A percentile compares a stretch with the other conserved stretches of the same genome.
Evolutionary conservation across 495 filamentous ascomycete species (phyloP).

Genomic region (Thozetella sp.): DNA sequence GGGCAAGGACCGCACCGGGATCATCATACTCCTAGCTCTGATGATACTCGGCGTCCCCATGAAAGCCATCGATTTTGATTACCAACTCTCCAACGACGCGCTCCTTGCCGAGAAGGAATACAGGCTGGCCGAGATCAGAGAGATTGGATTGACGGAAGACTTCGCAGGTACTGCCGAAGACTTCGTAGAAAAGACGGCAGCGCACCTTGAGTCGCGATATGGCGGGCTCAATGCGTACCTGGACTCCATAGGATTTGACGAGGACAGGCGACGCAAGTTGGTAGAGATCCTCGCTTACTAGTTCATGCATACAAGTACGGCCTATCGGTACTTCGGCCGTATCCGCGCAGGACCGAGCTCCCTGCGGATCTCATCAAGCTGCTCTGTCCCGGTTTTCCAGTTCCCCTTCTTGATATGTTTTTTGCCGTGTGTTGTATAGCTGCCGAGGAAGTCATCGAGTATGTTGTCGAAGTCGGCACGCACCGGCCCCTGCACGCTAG

Average conservation of each 20-base stretch:
- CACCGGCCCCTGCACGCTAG: conserved; percentile 57
- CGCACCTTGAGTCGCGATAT: conserved; percentile 56
- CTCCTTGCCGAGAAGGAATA: conserved; percentile 60
- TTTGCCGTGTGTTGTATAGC: conserved; percentile 76
- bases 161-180: conserved; percentile 65
- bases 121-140: conserved; percentile 66
- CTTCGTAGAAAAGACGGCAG: conserved; percentile 51
- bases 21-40: conserved; percentile 66
- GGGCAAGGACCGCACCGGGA: conserved; percentile 84
- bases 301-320: not conserved
- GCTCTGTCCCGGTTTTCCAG: conserved; percentile 76
- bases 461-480: conserved; percentile 80
- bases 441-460: conserved; percentile 90
- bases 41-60: conserved; percentile 58
- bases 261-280: conserved; percentile 24
- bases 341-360: conserved; percentile 74
- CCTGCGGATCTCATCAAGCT: conserved; percentile 88
- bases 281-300: conserved; percentile 12
- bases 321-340: conserved; percentile 6
- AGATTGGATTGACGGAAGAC: conserved; percentile 66
- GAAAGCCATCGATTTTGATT: conserved; percentile 65
- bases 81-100: conserved; percentile 57
- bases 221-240: conserved; percentile 67
- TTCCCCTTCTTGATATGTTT: conserved; percentile 82
- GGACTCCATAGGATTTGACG: conserved; percentile 54